A percentile compares a stretch with the other conserved stretches of the same genome.
Evolutionary conservation across 108 stramenopile species (phyloP).

Genomic region (Stephanodiscus minutulus): DNA sequence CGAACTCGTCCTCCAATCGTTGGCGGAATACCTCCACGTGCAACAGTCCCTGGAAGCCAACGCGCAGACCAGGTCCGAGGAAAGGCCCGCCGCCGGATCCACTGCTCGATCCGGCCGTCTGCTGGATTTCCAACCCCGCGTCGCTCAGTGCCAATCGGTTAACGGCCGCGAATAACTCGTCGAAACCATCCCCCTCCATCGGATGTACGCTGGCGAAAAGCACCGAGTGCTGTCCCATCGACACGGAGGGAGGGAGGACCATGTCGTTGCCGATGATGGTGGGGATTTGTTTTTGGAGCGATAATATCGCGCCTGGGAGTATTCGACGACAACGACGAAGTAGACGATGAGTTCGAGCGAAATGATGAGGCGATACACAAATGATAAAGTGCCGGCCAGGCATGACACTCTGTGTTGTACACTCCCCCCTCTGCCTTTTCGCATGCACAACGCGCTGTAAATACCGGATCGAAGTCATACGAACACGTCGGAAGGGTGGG

Average conservation of each 20-base stretch:
- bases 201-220: constrained; percentile 97
- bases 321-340: no score
- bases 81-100: constrained; percentile 75
- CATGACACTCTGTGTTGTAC: no score
- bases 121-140: constrained; percentile 81
- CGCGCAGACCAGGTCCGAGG: constrained; percentile 92
- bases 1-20: constrained; percentile 93
- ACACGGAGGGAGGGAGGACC: constrained; percentile 46
- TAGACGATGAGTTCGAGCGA: no score
- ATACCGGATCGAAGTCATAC: no score
- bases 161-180: constrained; percentile 88
- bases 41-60: constrained; percentile 96
- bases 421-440: no score
- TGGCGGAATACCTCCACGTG: constrained; percentile 99
- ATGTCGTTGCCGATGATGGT: constrained; percentile 51
- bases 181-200: constrained; percentile 89
- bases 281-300: constrained; percentile 57
- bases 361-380: no score
- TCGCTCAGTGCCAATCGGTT: constrained; percentile 93
- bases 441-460: no score
- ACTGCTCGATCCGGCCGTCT: constrained; percentile 54
- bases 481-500: no score
- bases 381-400: no score
- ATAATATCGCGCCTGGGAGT: constrained; percentile 68
- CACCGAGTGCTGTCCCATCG: constrained; percentile 73